Evolutionary conservation across 129 eudicot genomes (phyloP).

Genomic region (Arctium lappa): DNA sequence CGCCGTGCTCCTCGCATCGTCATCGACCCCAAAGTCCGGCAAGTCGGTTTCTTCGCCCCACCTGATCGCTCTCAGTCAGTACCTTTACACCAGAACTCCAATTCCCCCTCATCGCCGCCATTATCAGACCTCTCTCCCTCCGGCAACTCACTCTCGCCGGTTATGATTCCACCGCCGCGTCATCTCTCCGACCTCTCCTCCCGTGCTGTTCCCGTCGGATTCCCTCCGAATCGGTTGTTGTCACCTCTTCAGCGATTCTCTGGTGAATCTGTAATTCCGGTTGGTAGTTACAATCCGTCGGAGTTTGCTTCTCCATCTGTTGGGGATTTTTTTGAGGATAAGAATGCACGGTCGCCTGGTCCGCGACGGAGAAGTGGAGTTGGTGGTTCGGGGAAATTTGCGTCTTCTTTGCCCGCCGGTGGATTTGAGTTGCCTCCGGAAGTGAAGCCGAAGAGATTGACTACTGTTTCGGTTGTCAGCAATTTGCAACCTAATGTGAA

Average conservation of each 20-base stretch:
- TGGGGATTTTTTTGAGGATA: conserved; percentile 46
- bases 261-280: conserved; percentile 23
- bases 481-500: conserved; percentile 24
- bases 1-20: conserved; percentile 67
- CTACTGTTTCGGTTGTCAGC: conserved; percentile 47
- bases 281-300: conserved; percentile 40
- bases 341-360: conserved; percentile 33
- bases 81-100: conserved; percentile 32
- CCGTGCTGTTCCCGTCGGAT: conserved; percentile 30
- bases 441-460: conserved; percentile 51
- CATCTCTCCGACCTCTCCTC: conserved; percentile 53
- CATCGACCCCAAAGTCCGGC: conserved; percentile 86
- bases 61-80: conserved; percentile 57
- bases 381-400: conserved; percentile 47
- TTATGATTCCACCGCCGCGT: conserved; percentile 86
- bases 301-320: conserved; percentile 38
- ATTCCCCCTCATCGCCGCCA: conserved; percentile 42
- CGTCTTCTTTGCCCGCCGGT: conserved; percentile 63
- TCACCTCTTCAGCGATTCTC: conserved; percentile 37
- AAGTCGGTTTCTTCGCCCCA: conserved; percentile 83
- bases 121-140: conserved; percentile 47
- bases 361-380: conserved; percentile 16
- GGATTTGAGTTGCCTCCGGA: conserved; percentile 51
- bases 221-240: conserved; percentile 38
- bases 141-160: conserved; percentile 82